Percentiles rank a stretch among this genome's conserved stretches.
These are phyloP conservation scores for Yamadazyma insecticola DNA, from an alignment of 805 yeast species.

Conservation along the genomic window DNA sequence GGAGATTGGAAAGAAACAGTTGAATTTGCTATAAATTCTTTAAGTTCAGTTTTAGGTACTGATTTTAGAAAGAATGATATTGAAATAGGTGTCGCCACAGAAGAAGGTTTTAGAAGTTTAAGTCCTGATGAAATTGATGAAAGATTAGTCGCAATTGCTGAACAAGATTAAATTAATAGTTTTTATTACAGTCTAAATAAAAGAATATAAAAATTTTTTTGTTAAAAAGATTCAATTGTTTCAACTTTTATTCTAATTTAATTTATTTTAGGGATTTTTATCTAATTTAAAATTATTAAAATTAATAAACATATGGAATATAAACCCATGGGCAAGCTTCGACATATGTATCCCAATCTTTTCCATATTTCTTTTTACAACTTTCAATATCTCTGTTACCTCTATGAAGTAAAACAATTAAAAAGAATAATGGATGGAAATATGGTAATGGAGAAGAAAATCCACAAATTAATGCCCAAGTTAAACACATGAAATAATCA, in stretches of 20 bases:
- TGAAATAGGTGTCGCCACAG: slow-evolving; percentile 87
- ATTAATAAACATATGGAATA: slow-evolving; percentile 77
- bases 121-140: slow-evolving; percentile 89
- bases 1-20: slow-evolving; percentile 89
- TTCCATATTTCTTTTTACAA: slow-evolving; percentile 84
- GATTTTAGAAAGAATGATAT: slow-evolving; percentile 92
- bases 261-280: no score
- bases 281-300: no score
- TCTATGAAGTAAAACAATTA: slow-evolving; percentile 82
- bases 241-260: no score
- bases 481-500: slow-evolving; percentile 78
- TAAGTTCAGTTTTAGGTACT: slow-evolving; percentile 83
- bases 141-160: slow-evolving; percentile 90
- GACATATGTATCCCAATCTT: slow-evolving; percentile 85
- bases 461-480: slow-evolving; percentile 94
- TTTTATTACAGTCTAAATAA: background rate
- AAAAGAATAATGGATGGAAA: slow-evolving; percentile 92
- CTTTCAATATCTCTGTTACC: slow-evolving; percentile 83
- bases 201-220: no score
- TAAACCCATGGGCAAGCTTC: slow-evolving; percentile 88
- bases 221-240: background rate
- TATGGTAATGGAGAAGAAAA: slow-evolving; percentile 85
- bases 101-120: slow-evolving; percentile 65
- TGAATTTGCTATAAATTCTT: slow-evolving; percentile 81
- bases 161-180: slow-evolving; percentile 61